Evolutionary conservation across 176 grass and related monocot species (phyloP), one percentile per base, ranked within the genome.

Genomic region (Calamus simplicifolius): DNA sequence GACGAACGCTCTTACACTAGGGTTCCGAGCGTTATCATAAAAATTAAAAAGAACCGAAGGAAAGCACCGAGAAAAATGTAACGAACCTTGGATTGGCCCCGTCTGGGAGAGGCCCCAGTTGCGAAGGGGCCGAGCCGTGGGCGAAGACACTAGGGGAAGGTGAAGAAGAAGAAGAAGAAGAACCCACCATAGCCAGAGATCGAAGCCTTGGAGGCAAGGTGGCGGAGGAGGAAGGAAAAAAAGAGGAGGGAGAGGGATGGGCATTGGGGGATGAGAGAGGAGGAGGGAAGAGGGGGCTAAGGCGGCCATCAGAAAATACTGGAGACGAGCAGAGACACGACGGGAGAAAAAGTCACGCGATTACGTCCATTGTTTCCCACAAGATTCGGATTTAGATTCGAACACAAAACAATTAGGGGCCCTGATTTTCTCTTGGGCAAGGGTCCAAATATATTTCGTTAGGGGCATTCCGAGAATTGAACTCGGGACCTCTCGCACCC

Each of bases 401-500:
- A 0, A 23, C 1, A 23, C 21, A 23, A 23, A 23, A 23, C 0
- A 0, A 23, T 23, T n/a, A n/a, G 21, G 21, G 21, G 1, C 1
- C 21, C 21, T 1, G 21, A 23, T 23, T 23, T 23, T 23, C 1
- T 23, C 21, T 23, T 23, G 0, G 21, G 21, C 21, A 23, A 23
- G 21, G 21, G 21, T 23, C 21, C 1, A 23, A 23, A 23, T 23
- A 23, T 23, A 16, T 0, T 0, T n/a, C n/a, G n/a, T n/a, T n/a
- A n/a, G 83, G 81, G 80, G 87, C 83, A 96, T 85, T 90, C 78
- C 84, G 87, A 88, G 81, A 97, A 91, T 43, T 43, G 35, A 43
- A 43, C 35, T 97, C 87, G 78, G 87, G 87, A 88, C 84, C 85
- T 95, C 85, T 91, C 78, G 84, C 87, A 88, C 84, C 91, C 83